Evolutionary conservation across 2,329 filamentous ascomycete genomes (phyloP).

Genomic region (Microdochium trichocladiopsis): DNA sequence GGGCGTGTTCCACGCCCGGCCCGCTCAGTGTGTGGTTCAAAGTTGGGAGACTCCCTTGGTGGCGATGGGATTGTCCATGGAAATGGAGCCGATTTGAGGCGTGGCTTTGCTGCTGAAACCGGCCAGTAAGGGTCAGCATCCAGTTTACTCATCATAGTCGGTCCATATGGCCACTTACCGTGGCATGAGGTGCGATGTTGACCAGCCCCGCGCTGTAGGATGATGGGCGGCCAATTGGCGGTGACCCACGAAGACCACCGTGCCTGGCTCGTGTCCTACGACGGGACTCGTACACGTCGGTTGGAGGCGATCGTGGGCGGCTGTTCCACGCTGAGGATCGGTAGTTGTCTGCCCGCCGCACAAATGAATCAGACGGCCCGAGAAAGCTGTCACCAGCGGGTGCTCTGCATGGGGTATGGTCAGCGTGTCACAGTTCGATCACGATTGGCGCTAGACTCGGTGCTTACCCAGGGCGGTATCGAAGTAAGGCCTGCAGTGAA

Average conservation of each 20-base stretch:
- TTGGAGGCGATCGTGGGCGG: slow-evolving; percentile 14
- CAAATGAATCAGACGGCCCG: not conserved
- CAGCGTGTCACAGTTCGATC: not conserved
- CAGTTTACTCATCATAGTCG: too few relatives aligned
- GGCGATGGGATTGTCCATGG: not conserved
- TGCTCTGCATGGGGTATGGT: not conserved
- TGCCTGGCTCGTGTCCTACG: slow-evolving; percentile 20
- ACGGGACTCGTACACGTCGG: slow-evolving; percentile 17
- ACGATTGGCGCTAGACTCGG: not conserved
- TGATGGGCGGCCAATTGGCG: slow-evolving; percentile 12
- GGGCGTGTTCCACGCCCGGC: not conserved
- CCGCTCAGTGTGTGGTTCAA: not conserved
- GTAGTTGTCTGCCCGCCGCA: not conserved
- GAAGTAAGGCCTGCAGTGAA: not conserved
- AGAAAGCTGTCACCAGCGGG: not conserved
- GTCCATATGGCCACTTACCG: slow-evolving; percentile 10
- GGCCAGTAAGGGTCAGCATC: too few relatives aligned
- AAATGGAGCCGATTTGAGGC: not conserved
- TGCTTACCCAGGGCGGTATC: not conserved
- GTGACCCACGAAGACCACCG: slow-evolving; percentile 14
- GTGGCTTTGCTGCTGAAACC: slow-evolving; percentile 1
- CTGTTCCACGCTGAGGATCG: not conserved
- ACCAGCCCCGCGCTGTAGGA: slow-evolving; percentile 7
- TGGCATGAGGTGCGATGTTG: slow-evolving; percentile 10
- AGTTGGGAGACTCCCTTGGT: not conserved